Base-by-base conservation (phyloP, 2,329 filamentous ascomycete genomes). In the Colletotrichum lentis region DNA sequence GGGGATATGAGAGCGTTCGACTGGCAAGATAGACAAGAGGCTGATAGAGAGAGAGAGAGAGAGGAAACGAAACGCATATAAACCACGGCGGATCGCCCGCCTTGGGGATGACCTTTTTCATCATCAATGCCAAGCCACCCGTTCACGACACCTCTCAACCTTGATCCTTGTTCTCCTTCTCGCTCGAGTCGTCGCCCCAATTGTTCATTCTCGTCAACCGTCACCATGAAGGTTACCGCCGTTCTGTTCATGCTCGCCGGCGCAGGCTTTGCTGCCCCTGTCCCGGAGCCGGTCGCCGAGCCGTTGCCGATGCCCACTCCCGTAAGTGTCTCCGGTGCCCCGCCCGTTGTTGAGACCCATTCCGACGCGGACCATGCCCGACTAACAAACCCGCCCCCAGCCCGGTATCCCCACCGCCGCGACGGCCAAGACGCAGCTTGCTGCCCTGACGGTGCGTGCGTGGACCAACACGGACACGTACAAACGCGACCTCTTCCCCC, bases 401-500 rank as follows among this genome's bases (percentile, higher is more conserved):
- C 87, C 90, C 8, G 87, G 87, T 47, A 87, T 94, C 67, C 91
- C 91, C 20, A 83, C 84, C 5, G 80, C 82, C 0, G 76, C 86
- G 1, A 80, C 80, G 0, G 91, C 91, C 22, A 82, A 84, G 69
- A 82, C 81, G 7, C 82, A 87, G 69, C 86, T 94, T 41, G 81
- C 81, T 2, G 79, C 76, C 35, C 80, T 94, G 59, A 88, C 84
- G 0, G 88, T 91, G 20, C 81, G 82, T 4, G 78, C 85, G 0
- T 79, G 85, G 49, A 84, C 84, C 43, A 83, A 86, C 58, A 83
- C 85, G 54, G 80, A 79, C 68, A 81, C 81, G 22, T 93, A 94
- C 79, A 80, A 84, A 65, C 89, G 92, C 60, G 84, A 86, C 73
- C 79, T 89, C 60, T 94, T 94, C 80, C 89, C 88, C 2, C 87